Conservation (phyloP, 2,329 filamentous ascomycete species). For the Fusarium sp. region DNA sequence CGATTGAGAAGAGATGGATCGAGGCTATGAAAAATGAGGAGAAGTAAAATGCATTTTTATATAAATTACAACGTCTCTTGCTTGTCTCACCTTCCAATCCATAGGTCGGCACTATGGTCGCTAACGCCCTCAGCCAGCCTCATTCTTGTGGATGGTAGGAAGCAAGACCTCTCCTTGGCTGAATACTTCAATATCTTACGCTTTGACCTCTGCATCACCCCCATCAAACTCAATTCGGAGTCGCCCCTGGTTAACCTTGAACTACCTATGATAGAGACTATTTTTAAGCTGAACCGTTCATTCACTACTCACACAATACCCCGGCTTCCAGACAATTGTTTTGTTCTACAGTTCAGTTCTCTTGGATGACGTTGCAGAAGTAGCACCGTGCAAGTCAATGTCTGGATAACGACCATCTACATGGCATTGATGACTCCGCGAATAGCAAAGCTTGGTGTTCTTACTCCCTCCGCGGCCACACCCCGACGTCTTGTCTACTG, state of each 20-base stretch:
- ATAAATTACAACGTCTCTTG: background rate
- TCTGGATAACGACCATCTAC: too few relatives aligned
- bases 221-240: constrained; percentile 1
- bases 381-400: background rate
- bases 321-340: background rate
- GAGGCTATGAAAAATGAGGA: background rate
- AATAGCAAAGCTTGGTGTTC: background rate
- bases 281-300: background rate
- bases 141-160: background rate
- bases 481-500: background rate
- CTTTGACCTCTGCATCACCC: constrained; percentile 8
- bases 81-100: background rate
- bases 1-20: background rate
- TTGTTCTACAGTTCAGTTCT: background rate
- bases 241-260: background rate
- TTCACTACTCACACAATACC: background rate
- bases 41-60: background rate
- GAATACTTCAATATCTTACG: background rate
- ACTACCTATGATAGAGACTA: background rate
- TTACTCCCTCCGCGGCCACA: background rate
- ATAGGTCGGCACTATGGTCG: constrained; percentile 11
- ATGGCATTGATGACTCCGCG: background rate
- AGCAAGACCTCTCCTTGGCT: constrained; percentile 9
- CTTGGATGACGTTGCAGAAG: background rate
- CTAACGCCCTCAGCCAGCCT: constrained; percentile 21